Conservation (phyloP, 768 basidiomycete species). For the Gelatoporia subvermispora region DNA sequence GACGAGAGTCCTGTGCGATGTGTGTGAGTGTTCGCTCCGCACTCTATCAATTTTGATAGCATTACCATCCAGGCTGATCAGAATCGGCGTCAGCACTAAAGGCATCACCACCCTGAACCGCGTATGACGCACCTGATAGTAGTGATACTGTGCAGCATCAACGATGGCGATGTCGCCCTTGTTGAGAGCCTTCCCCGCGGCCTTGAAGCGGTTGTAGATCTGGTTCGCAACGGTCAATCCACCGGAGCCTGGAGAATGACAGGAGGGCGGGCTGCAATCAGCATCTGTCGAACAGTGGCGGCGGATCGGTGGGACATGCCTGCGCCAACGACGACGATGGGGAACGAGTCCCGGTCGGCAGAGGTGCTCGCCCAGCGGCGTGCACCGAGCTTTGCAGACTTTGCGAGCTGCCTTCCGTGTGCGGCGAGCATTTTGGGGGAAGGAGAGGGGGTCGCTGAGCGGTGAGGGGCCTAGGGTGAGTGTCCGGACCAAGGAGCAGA, state of each 20-base stretch:
- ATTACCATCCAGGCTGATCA: constrained; percentile 1
- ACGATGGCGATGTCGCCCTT: constrained; percentile 81
- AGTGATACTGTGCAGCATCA: constrained; percentile 76
- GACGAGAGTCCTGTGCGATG: constrained; percentile 71
- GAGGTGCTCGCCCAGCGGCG: constrained; percentile 33
- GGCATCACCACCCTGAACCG: neutral
- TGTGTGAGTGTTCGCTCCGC: neutral
- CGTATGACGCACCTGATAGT: constrained; percentile 62
- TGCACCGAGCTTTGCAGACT: constrained; percentile 7
- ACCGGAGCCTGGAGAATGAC: constrained; percentile 55
- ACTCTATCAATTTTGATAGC: neutral
- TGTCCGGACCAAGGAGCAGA: neutral
- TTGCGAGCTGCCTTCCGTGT: constrained; percentile 13
- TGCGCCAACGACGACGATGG: constrained; percentile 82
- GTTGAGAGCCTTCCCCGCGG: constrained; percentile 61
- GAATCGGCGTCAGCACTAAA: neutral
- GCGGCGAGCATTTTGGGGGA: constrained; percentile 9
- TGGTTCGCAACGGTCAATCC: constrained; percentile 85
- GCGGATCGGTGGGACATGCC: constrained; percentile 43
- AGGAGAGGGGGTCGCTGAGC: neutral
- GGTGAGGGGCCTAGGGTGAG: neutral
- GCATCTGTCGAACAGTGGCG: constrained; percentile 6
- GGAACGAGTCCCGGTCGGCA: constrained; percentile 52
- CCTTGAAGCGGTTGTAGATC: constrained; percentile 74
- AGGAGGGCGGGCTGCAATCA: neutral